phyloP scores from a whole-genome alignment of 208 protist species.

The Trypanosoma boissoni region DNA sequence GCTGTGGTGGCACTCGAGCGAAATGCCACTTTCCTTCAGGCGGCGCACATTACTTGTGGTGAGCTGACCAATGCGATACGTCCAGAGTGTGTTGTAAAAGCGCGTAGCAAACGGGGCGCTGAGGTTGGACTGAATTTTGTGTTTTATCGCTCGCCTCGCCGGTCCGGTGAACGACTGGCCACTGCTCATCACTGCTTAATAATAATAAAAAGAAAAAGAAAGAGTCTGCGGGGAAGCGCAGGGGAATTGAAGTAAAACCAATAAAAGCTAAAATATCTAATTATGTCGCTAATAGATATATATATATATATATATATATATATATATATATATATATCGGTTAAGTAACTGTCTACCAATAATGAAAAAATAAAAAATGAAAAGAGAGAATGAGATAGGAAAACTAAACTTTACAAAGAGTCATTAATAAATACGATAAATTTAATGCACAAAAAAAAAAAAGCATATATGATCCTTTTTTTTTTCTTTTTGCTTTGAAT shows the following conservation, averaged over 20 bases:
- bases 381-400: background rate
- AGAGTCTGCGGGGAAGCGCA: background rate
- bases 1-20: slow-evolving; percentile 36
- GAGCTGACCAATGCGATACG: slow-evolving; percentile 76
- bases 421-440: background rate
- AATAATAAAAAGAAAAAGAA: background rate
- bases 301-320: slow-evolving; percentile 22
- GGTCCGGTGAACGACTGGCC: slow-evolving; percentile 27
- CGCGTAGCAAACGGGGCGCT: slow-evolving; percentile 55
- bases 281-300: background rate
- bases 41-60: slow-evolving; percentile 76
- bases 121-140: slow-evolving; percentile 67
- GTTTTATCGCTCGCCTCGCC: slow-evolving; percentile 63
- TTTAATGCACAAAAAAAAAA: slow-evolving; percentile 2
- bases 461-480: slow-evolving; percentile 9
- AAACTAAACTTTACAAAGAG: background rate
- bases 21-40: slow-evolving; percentile 50
- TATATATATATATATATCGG: slow-evolving; percentile 15
- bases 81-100: slow-evolving; percentile 77
- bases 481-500: too few relatives aligned
- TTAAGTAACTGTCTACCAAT: background rate
- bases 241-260: background rate
- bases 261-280: background rate
- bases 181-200: too few relatives aligned
- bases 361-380: background rate